These are phyloP conservation scores for Solanum lycopersicoides DNA, from an alignment of 257 asterid species.

Conservation along the genomic window DNA sequence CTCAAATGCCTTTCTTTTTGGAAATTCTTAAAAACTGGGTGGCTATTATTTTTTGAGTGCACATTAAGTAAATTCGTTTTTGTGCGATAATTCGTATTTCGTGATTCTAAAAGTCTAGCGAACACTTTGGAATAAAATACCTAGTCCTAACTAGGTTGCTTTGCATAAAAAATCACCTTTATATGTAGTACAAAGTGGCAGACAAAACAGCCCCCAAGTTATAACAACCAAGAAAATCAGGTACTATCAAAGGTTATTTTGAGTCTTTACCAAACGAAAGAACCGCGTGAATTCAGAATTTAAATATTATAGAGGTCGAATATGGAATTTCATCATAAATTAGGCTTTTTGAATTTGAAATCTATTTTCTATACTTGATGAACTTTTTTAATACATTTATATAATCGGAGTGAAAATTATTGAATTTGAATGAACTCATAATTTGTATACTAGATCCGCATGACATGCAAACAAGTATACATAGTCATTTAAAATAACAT, in stretches of 20 bases:
- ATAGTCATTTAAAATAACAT: neutral
- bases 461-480: too few species aligned
- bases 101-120: neutral
- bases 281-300: neutral
- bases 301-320: neutral
- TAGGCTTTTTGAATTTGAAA: neutral
- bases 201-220: neutral
- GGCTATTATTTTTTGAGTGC: neutral
- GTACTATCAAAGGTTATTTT: neutral
- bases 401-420: accelerated
- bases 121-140: neutral
- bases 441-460: neutral
- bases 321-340: neutral
- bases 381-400: neutral
- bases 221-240: neutral
- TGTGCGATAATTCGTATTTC: neutral
- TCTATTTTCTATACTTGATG: neutral
- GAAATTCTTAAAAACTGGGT: accelerated
- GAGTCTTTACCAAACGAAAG: neutral
- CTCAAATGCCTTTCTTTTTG: neutral
- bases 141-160: constrained; percentile 3
- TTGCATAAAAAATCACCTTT: constrained; percentile 2
- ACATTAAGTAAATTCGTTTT: neutral
- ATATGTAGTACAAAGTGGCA: neutral
- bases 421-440: neutral